A percentile compares a stretch with the other conserved stretches of the same genome.
Conservation (phyloP, 1,284 basidiomycete species). For the Apiotrichum akiyoshidainum region DNA sequence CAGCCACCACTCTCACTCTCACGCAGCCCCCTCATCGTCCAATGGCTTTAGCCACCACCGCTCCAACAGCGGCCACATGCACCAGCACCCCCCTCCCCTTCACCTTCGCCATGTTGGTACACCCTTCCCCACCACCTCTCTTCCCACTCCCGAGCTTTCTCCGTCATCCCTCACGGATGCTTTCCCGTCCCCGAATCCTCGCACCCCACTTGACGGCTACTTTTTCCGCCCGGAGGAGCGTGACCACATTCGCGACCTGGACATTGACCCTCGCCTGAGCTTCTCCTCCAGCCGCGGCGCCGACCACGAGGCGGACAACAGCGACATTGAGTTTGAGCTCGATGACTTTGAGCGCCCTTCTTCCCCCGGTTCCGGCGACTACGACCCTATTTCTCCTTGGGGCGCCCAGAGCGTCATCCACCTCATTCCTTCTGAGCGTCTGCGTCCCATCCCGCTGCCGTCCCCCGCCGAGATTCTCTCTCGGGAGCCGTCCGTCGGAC, state of each 20-base stretch:
- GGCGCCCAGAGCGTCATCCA: background rate
- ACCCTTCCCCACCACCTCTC: background rate
- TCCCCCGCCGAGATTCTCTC: background rate
- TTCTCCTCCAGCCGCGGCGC: background rate
- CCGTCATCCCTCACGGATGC: background rate
- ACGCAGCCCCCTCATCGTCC: background rate
- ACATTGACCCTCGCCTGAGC: background rate
- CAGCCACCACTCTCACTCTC: background rate
- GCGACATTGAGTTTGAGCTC: too few relatives aligned
- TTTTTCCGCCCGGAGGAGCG: background rate
- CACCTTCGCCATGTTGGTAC: background rate
- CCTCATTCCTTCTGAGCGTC: background rate
- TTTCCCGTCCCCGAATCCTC: background rate
- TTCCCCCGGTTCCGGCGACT: background rate
- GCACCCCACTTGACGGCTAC: background rate
- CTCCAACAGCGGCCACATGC: slow-evolving; percentile 2
- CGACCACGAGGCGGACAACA: background rate
- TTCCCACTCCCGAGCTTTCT: slow-evolving; percentile 2
- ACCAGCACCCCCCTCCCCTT: background rate
- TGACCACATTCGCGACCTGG: background rate
- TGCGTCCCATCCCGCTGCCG: slow-evolving; percentile 2
- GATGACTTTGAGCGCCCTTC: background rate
- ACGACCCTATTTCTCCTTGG: background rate
- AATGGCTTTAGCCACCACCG: slow-evolving; percentile 4
- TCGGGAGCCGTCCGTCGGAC: background rate